A percentile compares a stretch with the other conserved stretches of the same genome.
Conservation (phyloP, 75 land plant species). For the Pseudotsuga menziesii region DNA sequence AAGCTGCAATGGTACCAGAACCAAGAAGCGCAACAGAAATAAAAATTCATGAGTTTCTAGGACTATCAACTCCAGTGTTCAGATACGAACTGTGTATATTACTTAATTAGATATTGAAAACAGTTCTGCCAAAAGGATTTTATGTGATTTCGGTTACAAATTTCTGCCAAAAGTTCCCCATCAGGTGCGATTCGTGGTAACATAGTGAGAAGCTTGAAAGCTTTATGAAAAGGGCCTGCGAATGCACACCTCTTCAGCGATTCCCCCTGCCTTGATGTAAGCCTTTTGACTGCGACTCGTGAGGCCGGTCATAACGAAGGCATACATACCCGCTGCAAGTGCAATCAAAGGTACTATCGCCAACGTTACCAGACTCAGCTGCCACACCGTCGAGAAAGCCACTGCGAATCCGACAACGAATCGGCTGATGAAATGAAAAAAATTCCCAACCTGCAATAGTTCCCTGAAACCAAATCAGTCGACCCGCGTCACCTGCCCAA, state of each 20-base stretch:
- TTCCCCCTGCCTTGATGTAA: conserved; percentile 84
- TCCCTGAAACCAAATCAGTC: background rate
- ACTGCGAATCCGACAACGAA: conserved; percentile 80
- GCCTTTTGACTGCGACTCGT: conserved; percentile 70
- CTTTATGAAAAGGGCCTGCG: too few relatives aligned
- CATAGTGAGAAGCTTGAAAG: too few relatives aligned
- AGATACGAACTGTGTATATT: too few relatives aligned
- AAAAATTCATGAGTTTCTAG: too few relatives aligned
- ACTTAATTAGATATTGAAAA: too few relatives aligned
- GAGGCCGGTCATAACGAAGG: conserved; percentile 62
- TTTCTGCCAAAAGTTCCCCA: too few relatives aligned
- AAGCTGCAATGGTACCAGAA: too few relatives aligned
- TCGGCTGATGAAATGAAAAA: conserved; percentile 83
- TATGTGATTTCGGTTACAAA: too few relatives aligned
- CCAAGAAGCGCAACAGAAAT: too few relatives aligned
- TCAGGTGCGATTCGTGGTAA: too few relatives aligned
- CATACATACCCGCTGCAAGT: conserved; percentile 79
- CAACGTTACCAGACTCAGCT: conserved; percentile 83
- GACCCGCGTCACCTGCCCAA: background rate
- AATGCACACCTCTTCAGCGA: conserved; percentile 78
- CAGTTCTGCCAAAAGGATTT: too few relatives aligned
- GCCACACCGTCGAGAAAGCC: conserved; percentile 83
- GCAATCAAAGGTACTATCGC: conserved; percentile 89
- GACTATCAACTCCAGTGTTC: too few relatives aligned
- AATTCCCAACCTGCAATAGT: conserved; percentile 77